These are phyloP conservation scores for Xylariaceae sp. DNA, from an alignment of 2,329 filamentous ascomycete genomes.

Conservation along the genomic window DNA sequence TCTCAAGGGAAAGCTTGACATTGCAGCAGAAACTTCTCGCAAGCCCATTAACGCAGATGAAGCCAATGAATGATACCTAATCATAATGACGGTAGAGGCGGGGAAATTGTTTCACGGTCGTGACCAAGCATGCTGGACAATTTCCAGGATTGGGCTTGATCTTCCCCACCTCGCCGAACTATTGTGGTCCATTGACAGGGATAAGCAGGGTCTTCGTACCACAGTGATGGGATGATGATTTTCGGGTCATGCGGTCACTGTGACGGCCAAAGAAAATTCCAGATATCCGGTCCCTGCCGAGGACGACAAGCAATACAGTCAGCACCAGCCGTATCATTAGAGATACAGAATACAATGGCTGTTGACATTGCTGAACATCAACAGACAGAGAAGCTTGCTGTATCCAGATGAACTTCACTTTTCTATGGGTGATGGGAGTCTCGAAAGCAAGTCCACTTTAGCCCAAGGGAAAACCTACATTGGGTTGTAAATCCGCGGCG, in stretches of 20 bases:
- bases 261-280: constrained; percentile 20
- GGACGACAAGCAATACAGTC: constrained; percentile 9
- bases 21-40: constrained; percentile 9
- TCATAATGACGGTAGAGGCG: constrained; percentile 27
- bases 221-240: constrained; percentile 35
- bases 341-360: too few species aligned
- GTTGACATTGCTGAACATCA: too few species aligned
- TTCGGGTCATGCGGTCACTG: constrained; percentile 26
- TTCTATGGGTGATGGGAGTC: too few species aligned
- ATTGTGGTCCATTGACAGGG: constrained; percentile 28
- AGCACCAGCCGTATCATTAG: too few species aligned
- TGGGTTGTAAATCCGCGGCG: not conserved
- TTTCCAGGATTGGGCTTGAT: constrained; percentile 26
- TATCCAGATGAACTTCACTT: too few species aligned
- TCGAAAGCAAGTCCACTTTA: too few species aligned
- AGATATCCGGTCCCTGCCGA: constrained; percentile 24
- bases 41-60: constrained; percentile 22
- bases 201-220: constrained; percentile 37
- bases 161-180: constrained; percentile 34
- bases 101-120: constrained; percentile 23
- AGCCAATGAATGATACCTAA: constrained; percentile 19
- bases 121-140: constrained; percentile 12
- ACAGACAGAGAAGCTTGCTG: too few species aligned
- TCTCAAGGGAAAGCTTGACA: too few species aligned
- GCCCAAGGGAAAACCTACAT: too few species aligned